These are phyloP conservation scores for Triticum urartu DNA, from an alignment of 176 grass and related monocot species.

Conservation along the genomic window DNA sequence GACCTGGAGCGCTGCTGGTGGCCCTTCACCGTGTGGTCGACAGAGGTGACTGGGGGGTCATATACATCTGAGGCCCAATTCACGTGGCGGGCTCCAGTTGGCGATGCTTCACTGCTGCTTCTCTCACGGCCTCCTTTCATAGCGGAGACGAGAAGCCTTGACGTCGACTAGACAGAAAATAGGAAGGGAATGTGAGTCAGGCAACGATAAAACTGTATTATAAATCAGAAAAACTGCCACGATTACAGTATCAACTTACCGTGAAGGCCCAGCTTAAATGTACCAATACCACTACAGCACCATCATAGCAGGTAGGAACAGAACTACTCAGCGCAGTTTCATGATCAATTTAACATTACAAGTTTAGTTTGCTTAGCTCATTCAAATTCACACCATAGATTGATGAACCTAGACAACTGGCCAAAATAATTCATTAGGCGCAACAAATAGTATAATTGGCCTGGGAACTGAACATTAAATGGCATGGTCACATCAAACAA, in stretches of 20 bases:
- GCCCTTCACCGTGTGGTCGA: constrained; percentile 33
- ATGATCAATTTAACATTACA: too few species aligned
- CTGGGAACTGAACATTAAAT: background rate
- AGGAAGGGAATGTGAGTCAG: background rate
- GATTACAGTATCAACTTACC: background rate
- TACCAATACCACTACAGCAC: background rate
- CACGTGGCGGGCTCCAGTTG: background rate
- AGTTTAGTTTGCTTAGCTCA: too few species aligned
- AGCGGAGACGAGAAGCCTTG: constrained; percentile 36
- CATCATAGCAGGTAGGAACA: background rate
- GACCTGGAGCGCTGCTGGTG: constrained; percentile 23
- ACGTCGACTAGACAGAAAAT: background rate
- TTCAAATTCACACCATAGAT: background rate
- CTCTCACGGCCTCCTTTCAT: constrained; percentile 41
- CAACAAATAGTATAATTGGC: background rate
- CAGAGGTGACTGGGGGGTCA: constrained; percentile 35
- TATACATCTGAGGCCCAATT: constrained; percentile 55
- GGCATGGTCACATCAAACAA: background rate
- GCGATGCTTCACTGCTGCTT: background rate
- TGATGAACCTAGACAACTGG: background rate
- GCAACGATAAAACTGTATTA: background rate
- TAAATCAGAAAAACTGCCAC: background rate
- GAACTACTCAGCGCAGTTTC: background rate
- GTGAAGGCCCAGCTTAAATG: background rate
- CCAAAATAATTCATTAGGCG: background rate